phyloP scores from a whole-genome alignment of 805 yeast genomes.

The Candida arabinofermentans region DNA sequence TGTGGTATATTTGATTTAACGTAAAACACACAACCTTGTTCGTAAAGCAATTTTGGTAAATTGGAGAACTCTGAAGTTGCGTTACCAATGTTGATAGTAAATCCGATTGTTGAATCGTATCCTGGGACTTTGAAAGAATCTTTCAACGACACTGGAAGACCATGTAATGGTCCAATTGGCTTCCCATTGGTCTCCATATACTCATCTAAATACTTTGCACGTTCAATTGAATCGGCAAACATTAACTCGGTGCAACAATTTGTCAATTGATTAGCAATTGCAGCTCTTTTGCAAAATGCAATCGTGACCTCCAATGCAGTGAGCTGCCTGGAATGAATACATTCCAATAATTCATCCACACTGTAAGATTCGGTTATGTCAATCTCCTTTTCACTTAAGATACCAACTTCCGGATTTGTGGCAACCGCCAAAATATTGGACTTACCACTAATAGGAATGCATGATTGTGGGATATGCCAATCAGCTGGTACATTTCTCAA shows the following conservation, averaged over 20 bases:
- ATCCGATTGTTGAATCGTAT: slow-evolving; percentile 23
- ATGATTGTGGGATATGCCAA: slow-evolving; percentile 9
- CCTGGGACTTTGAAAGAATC: slow-evolving; percentile 42
- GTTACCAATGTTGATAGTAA: slow-evolving; percentile 9
- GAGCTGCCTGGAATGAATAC: slow-evolving; percentile 12
- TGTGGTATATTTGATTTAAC: slow-evolving; percentile 52
- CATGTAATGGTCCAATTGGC: slow-evolving; percentile 22
- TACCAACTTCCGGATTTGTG: slow-evolving; percentile 3
- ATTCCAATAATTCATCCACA: slow-evolving; percentile 4
- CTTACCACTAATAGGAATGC: slow-evolving; percentile 3
- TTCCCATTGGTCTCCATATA: slow-evolving; percentile 11
- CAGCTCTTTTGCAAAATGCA: slow-evolving; percentile 29
- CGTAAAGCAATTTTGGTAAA: slow-evolving; percentile 17
- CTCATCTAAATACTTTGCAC: slow-evolving; percentile 20
- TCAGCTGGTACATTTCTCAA: slow-evolving; percentile 10
- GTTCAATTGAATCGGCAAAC: slow-evolving; percentile 19
- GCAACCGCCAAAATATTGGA: slow-evolving; percentile 11
- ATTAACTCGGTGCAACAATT: slow-evolving; percentile 25
- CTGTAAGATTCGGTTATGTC: slow-evolving; percentile 13
- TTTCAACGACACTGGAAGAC: slow-evolving; percentile 47
- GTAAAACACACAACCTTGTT: slow-evolving; percentile 36
- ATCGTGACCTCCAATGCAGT: slow-evolving; percentile 16
- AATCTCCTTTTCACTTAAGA: slow-evolving; percentile 10
- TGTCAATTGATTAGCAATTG: slow-evolving; percentile 25
- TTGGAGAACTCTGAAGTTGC: slow-evolving; percentile 8